phyloP scores from a whole-genome alignment of 129 eudicot genomes.

The Tanacetum coccineum region DNA sequence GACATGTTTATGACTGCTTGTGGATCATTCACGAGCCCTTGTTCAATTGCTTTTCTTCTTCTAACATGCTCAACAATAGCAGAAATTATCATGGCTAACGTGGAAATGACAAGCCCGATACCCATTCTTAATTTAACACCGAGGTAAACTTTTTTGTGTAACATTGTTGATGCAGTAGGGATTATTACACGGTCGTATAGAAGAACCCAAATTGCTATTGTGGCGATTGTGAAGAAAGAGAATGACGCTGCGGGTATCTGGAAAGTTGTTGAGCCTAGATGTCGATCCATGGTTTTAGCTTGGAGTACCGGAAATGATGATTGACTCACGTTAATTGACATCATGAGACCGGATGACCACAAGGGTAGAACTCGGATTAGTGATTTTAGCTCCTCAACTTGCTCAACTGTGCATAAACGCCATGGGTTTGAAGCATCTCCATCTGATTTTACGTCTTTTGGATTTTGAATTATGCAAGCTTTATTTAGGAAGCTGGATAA shows the following conservation, averaged over 20 bases:
- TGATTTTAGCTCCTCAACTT: constrained; percentile 44
- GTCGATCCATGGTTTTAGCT: constrained; percentile 40
- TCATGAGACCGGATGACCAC: constrained; percentile 43
- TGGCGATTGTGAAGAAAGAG: constrained; percentile 24
- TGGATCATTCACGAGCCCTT: constrained; percentile 16
- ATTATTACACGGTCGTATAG: constrained; percentile 35
- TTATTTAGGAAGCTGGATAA: constrained; percentile 34
- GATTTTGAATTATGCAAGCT: constrained; percentile 35
- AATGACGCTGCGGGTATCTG: constrained; percentile 44
- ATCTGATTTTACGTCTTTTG: constrained; percentile 22
- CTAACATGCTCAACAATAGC: constrained; percentile 33
- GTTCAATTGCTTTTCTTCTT: constrained; percentile 24
- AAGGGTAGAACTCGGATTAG: constrained; percentile 37
- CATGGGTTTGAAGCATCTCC: constrained; percentile 30
- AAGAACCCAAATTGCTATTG: constrained; percentile 32
- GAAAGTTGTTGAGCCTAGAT: constrained; percentile 26
- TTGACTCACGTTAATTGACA: constrained; percentile 35
- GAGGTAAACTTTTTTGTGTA: constrained; percentile 18
- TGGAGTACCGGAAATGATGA: constrained; percentile 23
- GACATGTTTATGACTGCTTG: constrained; percentile 28
- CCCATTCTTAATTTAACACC: constrained; percentile 40
- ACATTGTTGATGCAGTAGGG: constrained; percentile 29
- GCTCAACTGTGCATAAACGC: constrained; percentile 34
- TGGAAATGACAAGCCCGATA: constrained; percentile 34
- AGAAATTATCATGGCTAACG: constrained; percentile 30